Percentiles rank a stretch among this genome's conserved stretches.
phyloP scores from a whole-genome alignment of 1,284 basidiomycete species.

The Pisolithus thermaeus region DNA sequence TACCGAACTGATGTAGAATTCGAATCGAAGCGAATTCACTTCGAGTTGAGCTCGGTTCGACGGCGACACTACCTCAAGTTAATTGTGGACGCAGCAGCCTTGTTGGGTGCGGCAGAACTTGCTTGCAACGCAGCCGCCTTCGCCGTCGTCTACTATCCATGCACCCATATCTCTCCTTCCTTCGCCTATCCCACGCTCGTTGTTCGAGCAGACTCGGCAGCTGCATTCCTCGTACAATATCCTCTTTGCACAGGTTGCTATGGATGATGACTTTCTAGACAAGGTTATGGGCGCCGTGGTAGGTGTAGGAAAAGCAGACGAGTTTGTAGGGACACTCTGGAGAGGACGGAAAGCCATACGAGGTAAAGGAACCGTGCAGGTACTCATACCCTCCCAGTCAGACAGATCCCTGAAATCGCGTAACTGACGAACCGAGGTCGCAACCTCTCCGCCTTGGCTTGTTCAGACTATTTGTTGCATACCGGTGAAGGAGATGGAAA shows the following conservation, averaged over 20 bases:
- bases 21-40: too few species aligned
- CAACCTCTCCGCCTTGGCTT: constrained; percentile 85
- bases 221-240: constrained; percentile 82
- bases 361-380: constrained; percentile 51
- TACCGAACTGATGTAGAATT: too few species aligned
- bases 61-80: too few species aligned
- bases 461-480: constrained; percentile 96
- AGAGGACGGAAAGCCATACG: constrained; percentile 75
- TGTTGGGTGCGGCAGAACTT: too few species aligned
- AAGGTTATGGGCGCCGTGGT: constrained; percentile 71
- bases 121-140: constrained; percentile 36
- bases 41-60: too few species aligned
- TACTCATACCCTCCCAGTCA: constrained; percentile 12
- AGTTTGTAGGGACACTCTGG: constrained; percentile 86
- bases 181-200: constrained; percentile 73
- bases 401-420: background rate
- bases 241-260: constrained; percentile 81
- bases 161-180: constrained; percentile 88
- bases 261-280: constrained; percentile 78
- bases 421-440: constrained; percentile 6
- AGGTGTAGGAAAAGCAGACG: constrained; percentile 79
- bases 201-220: constrained; percentile 64
- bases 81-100: too few species aligned
- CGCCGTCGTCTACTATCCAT: constrained; percentile 74
- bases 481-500: constrained; percentile 29